A percentile compares a stretch with the other conserved stretches of the same genome.
These are phyloP conservation scores for Termitomyces sp. DNA, from an alignment of 1,284 basidiomycete genomes.

Conservation along the genomic window DNA sequence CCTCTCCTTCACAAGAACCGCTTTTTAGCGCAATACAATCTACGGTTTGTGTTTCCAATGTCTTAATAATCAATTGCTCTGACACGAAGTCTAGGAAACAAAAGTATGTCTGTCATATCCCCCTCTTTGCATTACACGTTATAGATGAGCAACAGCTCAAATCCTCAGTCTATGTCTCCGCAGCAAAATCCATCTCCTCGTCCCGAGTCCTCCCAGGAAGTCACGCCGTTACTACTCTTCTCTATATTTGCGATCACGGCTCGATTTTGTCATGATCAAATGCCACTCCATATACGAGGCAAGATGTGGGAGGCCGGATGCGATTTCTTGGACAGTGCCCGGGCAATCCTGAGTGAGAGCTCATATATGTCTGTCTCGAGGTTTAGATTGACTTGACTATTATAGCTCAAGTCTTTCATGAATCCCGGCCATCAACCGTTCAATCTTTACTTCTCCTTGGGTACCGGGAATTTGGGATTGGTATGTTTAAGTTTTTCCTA, in stretches of 20 bases:
- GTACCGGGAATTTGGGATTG: conserved; percentile 79
- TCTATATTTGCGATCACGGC: conserved; percentile 77
- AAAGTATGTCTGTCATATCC: conserved; percentile 10
- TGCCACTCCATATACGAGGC: conserved; percentile 40
- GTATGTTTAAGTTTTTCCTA: conserved; percentile 24
- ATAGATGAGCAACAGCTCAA: conserved; percentile 4
- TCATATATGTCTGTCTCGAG: neutral
- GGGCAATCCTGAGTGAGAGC: conserved; percentile 56
- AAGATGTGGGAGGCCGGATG: conserved; percentile 72
- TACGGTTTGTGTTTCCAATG: conserved; percentile 36
- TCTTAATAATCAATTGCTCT: neutral
- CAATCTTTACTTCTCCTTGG: conserved; percentile 76
- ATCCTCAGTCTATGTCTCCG: conserved; percentile 15
- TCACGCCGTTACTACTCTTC: conserved; percentile 68
- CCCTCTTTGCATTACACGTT: neutral
- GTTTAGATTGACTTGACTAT: neutral
- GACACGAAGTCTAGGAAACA: conserved; percentile 14
- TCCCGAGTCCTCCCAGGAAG: conserved; percentile 51
- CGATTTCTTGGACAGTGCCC: conserved; percentile 63
- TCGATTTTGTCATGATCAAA: conserved; percentile 55
- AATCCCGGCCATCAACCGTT: conserved; percentile 63
- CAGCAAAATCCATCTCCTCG: conserved; percentile 27
- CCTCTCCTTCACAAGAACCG: conserved; percentile 70
- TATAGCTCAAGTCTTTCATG: conserved; percentile 61
- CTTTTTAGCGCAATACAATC: conserved; percentile 62